These are phyloP conservation scores for Tuber magnatum DNA, from an alignment of 495 filamentous ascomycete species.

Conservation along the genomic window DNA sequence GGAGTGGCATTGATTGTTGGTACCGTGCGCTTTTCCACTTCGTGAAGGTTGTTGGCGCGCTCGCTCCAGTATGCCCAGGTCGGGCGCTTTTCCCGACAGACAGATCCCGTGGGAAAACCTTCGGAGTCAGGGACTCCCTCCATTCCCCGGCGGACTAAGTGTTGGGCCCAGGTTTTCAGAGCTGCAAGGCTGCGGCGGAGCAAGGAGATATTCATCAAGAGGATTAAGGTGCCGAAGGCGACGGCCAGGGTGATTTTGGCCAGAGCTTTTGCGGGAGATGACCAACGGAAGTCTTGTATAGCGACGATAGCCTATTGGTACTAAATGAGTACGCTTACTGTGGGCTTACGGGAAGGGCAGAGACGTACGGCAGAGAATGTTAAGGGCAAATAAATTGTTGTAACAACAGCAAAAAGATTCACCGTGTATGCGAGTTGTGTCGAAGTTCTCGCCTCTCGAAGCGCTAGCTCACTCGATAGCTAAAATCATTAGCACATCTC, in stretches of 20 bases:
- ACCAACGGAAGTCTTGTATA: neutral
- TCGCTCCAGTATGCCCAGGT: neutral
- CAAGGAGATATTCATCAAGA: neutral
- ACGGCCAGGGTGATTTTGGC: neutral
- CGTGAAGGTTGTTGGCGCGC: neutral
- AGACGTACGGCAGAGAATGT: neutral
- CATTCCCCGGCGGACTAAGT: neutral
- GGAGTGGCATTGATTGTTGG: neutral
- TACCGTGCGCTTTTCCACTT: neutral
- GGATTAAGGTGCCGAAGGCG: neutral
- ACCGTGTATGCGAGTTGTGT: neutral
- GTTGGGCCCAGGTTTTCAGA: neutral
- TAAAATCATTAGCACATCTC: neutral
- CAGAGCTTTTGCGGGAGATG: neutral
- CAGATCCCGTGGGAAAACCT: neutral
- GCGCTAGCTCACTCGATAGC: neutral
- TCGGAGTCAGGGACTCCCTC: neutral
- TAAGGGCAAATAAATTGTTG: neutral
- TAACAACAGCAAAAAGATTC: constrained; percentile 7
- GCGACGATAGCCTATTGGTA: neutral
- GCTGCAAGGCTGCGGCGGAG: neutral
- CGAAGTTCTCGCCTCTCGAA: constrained; percentile 1
- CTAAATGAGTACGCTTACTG: neutral
- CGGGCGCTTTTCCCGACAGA: neutral
- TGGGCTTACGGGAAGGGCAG: neutral